phyloP scores from a whole-genome alignment of 108 stramenopile species.

The Aurantiochytrium sp. region DNA sequence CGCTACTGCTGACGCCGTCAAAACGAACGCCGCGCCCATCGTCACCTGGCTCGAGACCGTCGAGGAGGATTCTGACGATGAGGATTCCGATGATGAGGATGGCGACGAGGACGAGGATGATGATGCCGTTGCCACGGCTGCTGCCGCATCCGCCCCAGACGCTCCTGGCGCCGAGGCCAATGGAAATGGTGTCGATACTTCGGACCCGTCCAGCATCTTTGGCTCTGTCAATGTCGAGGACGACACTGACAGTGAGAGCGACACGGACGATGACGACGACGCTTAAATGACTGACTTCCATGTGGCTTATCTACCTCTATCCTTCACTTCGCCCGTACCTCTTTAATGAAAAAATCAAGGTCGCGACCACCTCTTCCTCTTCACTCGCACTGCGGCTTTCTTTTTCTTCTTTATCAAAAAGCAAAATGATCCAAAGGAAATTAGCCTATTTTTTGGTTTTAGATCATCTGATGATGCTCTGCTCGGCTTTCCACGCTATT shows the following conservation, averaged over 20 bases:
- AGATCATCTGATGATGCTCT: no score
- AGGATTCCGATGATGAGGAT: neutral
- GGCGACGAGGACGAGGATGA: neutral
- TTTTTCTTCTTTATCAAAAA: no score
- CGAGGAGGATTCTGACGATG: neutral
- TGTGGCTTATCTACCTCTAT: no score
- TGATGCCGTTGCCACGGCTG: neutral
- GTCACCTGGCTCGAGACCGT: slow-evolving; percentile 11
- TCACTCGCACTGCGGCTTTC: no score
- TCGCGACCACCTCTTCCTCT: no score
- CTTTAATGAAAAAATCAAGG: no score
- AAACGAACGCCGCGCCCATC: neutral
- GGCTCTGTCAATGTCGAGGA: neutral
- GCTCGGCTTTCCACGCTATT: no score
- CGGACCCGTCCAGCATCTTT: neutral
- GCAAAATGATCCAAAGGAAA: no score
- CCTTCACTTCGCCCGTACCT: no score
- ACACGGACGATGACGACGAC: neutral
- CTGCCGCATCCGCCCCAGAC: neutral
- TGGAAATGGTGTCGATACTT: neutral
- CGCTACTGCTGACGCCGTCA: neutral
- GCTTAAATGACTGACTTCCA: neutral
- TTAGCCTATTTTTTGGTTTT: no score
- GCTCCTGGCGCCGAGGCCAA: neutral
- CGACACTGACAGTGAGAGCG: neutral